Evolutionary conservation across 129 eudicot species (phyloP), one percentile per base, ranked within the genome.

Genomic region (Tanacetum coccineum): DNA sequence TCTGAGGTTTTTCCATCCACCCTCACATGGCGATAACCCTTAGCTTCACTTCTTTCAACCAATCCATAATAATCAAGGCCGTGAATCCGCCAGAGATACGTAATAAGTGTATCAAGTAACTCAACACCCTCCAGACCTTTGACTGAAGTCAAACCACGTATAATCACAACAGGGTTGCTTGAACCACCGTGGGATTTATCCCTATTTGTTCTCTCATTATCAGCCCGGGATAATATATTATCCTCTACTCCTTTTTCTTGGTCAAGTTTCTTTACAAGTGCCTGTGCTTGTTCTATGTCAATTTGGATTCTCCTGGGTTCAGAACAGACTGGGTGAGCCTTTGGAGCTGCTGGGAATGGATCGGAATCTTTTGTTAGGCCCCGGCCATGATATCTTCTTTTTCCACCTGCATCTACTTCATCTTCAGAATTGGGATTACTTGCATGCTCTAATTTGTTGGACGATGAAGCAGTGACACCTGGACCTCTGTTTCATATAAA

Each of bases 91-190:
- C 92, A 94, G 7, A 94, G 88, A 64, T 94, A 94, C 22, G 99
- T 94, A 40, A 94, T 64, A 59, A 94, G 95, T 2, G 97, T 89
- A 84, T 94, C 99, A 17, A 94, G 88, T 36, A 94, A 79, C 90
- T 94, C 99, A 62, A 72, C 78, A 25, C 99, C 99, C 70, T 94
- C 99, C 6, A 94, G 92, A 48, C 99, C 99, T 81, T 85, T 94
- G 59, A 89, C 87, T 2, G 99, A 78, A 50, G 79, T 76, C 63
- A 79, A 78, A 15, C 99, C 97, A 6, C 97, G 87, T 64, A 94
- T 71, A 32, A 94, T 86, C 58, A 89, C 74, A 15, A 94, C 95
- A 0, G 99, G 95, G 59, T 95, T 93, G 67, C 87, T 74, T 48
- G 96, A 88, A 49, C 92, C 76, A 71, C 90, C 74, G 72, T 87